Percentiles rank a stretch among this genome's conserved stretches.
Evolutionary conservation across 306 rosid genomes (phyloP).

Genomic region (Cucumis melo): DNA sequence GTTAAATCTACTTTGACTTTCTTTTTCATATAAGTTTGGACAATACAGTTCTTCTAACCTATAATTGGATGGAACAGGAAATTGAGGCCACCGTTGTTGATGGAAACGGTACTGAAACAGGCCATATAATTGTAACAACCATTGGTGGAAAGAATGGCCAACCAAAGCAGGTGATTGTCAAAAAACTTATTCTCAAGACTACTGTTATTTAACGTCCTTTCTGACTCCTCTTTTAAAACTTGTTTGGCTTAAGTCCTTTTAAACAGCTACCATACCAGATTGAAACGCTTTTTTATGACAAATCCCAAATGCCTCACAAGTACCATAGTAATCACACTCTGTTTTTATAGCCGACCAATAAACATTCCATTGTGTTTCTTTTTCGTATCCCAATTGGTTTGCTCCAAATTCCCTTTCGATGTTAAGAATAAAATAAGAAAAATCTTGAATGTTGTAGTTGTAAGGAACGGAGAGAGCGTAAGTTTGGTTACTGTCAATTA

Average conservation of each 20-base stretch:
- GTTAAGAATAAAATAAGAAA: not conserved
- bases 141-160: too few species aligned
- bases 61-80: too few species aligned
- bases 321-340: not conserved
- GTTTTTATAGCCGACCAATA: not conserved
- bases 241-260: constrained; percentile 53
- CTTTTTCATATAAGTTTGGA: too few species aligned
- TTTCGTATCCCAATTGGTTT: not conserved
- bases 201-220: too few species aligned
- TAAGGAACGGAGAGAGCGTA: not conserved
- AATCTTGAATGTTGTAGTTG: not conserved
- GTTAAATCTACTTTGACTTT: too few species aligned
- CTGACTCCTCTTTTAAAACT: too few species aligned
- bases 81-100: too few species aligned
- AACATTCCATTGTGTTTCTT: not conserved
- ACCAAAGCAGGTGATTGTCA: too few species aligned
- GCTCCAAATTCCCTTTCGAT: not conserved
- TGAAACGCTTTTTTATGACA: constrained; percentile 48
- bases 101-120: too few species aligned
- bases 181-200: too few species aligned
- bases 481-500: not conserved
- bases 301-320: constrained; percentile 49
- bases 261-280: constrained; percentile 44
- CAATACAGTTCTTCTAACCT: too few species aligned
- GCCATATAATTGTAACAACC: too few species aligned